Base-by-base conservation (phyloP, 2,329 filamentous ascomycete genomes). In the Cryoendolithus antarcticus region DNA sequence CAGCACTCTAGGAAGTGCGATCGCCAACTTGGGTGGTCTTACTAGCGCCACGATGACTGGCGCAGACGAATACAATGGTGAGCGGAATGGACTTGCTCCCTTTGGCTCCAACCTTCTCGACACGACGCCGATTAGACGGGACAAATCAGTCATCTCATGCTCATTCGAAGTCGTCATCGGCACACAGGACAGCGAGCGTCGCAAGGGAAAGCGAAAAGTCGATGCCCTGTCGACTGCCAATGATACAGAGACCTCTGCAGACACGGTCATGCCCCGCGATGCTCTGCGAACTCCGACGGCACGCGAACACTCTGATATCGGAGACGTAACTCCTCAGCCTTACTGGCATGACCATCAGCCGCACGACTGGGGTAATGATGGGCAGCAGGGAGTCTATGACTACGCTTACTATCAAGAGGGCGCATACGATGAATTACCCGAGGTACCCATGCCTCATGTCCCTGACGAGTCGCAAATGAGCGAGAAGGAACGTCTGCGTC, bases 121-220 rank as follows among this genome's bases (percentile, higher is more conserved):
- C 49, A 98, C 91, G 0, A 81, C 91, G 47, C 76, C 80, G 34
- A 75, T 96, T 19, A 74, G 86, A 36, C 77, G 88, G 31, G 86
- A 93, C 56, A 95, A 94, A 56, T 86, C 85, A 6, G 86, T 96
- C n/a, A 80, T 95, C 13, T 81, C 80, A 1, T 83, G 86, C 39
- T 71, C 81, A 0, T 89, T 95, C 51, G 86, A 95, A 57, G 74
- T 94, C 9, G 69, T 93, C 1, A 78, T 96, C 12, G 91, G 91
- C 1, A 94, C 86, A 0, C 73, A 74, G 29, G 88, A 98, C 58
- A 89, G 78, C 49, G 73, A 72, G 43, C 62, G 72, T 47, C 56
- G 64, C 42, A 69, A 70, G 41, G 68, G 66, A 41, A 69, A 69
- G 50, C 57, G 53, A 34, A 63, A 57, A 50, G 58, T 52, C 13